These are phyloP conservation scores for Hyphopichia buzzinii DNA, from an alignment of 1,139 yeast genomes.

Conservation along the genomic window DNA sequence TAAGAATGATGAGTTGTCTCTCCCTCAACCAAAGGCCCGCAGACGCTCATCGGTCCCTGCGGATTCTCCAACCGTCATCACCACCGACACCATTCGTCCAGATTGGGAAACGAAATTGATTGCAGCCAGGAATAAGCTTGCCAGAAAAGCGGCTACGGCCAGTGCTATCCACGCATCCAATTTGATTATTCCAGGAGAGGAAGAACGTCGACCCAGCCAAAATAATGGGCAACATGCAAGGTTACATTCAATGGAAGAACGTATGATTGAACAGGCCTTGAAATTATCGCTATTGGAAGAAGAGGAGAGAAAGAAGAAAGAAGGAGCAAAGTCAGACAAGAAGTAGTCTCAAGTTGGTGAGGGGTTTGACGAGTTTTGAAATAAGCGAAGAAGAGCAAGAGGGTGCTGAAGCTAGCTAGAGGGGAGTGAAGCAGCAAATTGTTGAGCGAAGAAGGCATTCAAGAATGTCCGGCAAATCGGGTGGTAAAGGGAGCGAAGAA, in stretches of 20 bases:
- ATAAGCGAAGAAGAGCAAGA: no score
- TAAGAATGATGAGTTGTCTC: constrained; percentile 3
- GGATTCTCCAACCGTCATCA: constrained; percentile 62
- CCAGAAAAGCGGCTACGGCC: constrained; percentile 89
- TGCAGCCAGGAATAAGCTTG: constrained; percentile 72
- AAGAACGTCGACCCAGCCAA: constrained; percentile 3
- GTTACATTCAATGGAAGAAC: constrained; percentile 53
- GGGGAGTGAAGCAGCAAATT: no score
- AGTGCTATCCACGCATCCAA: constrained; percentile 88
- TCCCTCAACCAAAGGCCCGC: constrained; percentile 11
- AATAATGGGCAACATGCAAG: constrained; percentile 10
- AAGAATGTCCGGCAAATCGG: no score
- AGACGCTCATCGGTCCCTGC: constrained; percentile 55
- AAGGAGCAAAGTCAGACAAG: constrained; percentile 11
- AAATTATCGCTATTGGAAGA: constrained; percentile 70
- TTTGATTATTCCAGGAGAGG: constrained; percentile 40
- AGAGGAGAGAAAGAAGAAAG: constrained; percentile 47
- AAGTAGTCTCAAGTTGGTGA: no score
- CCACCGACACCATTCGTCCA: constrained; percentile 82
- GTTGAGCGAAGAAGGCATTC: no score
- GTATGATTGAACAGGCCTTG: constrained; percentile 84
- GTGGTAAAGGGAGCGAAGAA: no score
- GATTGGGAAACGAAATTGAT: constrained; percentile 82
- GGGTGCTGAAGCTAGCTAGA: no score
- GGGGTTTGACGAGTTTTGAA: no score